A percentile compares a stretch with the other conserved stretches of the same genome.
These are phyloP conservation scores for Aspergillus hiratsukae DNA, from an alignment of 2,329 filamentous ascomycete species.

Conservation along the genomic window DNA sequence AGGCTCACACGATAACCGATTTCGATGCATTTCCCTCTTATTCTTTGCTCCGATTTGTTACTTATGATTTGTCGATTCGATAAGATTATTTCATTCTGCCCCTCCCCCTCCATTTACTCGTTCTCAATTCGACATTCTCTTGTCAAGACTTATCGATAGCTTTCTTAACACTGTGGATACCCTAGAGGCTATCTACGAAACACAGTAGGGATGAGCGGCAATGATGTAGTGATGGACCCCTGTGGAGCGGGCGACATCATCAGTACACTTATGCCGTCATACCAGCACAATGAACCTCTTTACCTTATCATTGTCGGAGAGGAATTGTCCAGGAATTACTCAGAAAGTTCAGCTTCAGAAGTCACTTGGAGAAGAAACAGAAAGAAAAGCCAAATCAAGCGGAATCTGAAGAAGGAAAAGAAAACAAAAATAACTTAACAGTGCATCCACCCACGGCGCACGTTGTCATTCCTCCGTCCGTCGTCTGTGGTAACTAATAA, in stretches of 20 bases:
- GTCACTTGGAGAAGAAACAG: not conserved
- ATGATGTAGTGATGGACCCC: not conserved
- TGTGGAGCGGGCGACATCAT: conserved; percentile 11
- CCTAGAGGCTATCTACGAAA: not conserved
- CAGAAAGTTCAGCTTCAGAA: not conserved
- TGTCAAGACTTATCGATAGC: not conserved
- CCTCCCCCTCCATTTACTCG: not conserved
- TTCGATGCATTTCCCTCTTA: not conserved
- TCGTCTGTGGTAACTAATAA: not conserved
- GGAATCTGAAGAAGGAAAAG: not conserved
- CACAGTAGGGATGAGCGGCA: conserved; percentile 4
- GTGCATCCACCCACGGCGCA: not conserved
- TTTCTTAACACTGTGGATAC: no score
- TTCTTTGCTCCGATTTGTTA: not conserved
- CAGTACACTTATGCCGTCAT: conserved; percentile 7
- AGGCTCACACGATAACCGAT: not conserved
- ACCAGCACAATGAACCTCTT: not conserved
- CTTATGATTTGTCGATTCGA: not conserved
- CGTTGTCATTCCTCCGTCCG: not conserved
- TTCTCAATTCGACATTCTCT: not conserved
- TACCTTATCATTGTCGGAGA: not conserved
- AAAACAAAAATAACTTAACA: not conserved
- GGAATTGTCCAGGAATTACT: not conserved
- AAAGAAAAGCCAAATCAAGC: not conserved
- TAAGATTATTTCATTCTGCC: not conserved